These are phyloP conservation scores for Juglanconis sp. DNA, from an alignment of 2,329 filamentous ascomycete genomes.

Conservation along the genomic window DNA sequence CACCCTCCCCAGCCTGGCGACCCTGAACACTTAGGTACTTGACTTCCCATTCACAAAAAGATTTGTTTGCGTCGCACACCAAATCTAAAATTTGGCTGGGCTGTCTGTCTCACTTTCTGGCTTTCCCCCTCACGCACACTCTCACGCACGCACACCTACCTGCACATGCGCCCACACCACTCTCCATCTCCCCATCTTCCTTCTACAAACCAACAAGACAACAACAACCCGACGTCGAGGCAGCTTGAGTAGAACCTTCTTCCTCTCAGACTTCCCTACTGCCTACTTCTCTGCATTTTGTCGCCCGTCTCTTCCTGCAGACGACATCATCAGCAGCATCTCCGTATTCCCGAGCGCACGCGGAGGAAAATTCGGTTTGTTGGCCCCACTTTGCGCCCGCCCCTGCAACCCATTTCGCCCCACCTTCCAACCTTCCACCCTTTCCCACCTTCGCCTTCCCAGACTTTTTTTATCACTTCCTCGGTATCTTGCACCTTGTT, in stretches of 20 bases:
- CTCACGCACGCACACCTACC: not conserved
- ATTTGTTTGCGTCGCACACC: conserved; percentile 4
- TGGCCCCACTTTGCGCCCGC: not conserved
- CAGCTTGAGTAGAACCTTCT: not conserved
- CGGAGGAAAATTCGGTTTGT: conserved; percentile 7
- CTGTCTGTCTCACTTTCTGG: not conserved
- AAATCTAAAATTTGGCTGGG: not conserved
- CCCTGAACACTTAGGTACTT: not conserved
- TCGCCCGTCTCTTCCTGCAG: not conserved
- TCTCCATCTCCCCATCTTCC: no score
- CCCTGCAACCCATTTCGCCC: not conserved
- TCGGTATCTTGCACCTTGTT: conserved; percentile 15
- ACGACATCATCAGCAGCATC: not conserved
- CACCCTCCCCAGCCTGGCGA: not conserved
- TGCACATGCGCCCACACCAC: not conserved
- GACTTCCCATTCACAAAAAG: not conserved
- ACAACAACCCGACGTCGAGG: not conserved
- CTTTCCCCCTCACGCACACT: not conserved
- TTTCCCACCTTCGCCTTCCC: not conserved
- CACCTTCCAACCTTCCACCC: not conserved
- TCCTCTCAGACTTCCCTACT: not conserved
- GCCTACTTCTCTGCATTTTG: not conserved
- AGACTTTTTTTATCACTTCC: conserved; percentile 2
- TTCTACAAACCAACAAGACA: not conserved
- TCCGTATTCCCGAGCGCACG: not conserved